Conservation (phyloP, 2,329 filamentous ascomycete species). For the Pyrenophora teres region DNA sequence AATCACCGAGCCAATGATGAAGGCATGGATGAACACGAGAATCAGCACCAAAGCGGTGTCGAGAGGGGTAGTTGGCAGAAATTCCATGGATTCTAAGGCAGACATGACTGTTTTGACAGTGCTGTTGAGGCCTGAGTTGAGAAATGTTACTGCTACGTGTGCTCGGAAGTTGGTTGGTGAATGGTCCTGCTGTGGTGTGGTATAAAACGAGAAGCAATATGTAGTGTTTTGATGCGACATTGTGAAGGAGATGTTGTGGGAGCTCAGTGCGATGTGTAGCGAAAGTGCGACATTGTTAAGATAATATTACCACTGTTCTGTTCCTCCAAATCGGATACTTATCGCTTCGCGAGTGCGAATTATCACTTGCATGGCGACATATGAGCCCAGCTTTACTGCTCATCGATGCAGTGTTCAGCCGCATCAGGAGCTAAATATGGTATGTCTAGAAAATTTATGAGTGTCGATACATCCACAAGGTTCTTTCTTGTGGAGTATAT, state of each 20-base stretch:
- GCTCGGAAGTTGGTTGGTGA: background rate
- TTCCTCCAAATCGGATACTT: too few species aligned
- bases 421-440: too few species aligned
- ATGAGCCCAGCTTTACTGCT: too few species aligned
- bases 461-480: too few species aligned
- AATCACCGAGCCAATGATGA: background rate
- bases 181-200: background rate
- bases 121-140: background rate
- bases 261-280: background rate
- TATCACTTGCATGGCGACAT: too few species aligned
- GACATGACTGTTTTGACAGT: background rate
- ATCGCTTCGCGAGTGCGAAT: too few species aligned
- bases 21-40: background rate
- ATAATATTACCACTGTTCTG: too few species aligned
- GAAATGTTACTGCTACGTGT: background rate
- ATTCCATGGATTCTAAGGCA: background rate
- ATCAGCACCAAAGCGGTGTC: background rate
- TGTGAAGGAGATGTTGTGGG: background rate
- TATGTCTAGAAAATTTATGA: too few species aligned
- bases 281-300: background rate
- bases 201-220: background rate
- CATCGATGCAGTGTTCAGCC: too few species aligned
- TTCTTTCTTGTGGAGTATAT: too few species aligned
- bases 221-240: background rate
- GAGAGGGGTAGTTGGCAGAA: background rate